These are phyloP conservation scores for Ascochyta clinopodiicola DNA, from an alignment of 2,329 filamentous ascomycete species.

Conservation along the genomic window DNA sequence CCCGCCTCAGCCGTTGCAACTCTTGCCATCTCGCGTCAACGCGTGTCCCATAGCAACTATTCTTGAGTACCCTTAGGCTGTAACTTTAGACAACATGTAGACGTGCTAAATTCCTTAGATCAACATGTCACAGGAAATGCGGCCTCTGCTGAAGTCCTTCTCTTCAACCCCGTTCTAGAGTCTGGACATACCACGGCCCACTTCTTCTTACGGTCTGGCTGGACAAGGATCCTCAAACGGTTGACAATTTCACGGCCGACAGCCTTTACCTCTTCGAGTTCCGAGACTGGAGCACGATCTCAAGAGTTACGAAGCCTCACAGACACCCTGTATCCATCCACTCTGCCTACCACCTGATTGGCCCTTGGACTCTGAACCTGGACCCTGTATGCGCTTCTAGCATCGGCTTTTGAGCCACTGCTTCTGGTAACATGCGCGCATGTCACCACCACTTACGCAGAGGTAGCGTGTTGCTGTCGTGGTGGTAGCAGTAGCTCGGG, in stretches of 20 bases:
- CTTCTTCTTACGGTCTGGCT: background rate
- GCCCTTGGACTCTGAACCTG: background rate
- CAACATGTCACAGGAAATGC: no score
- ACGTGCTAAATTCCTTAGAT: no score
- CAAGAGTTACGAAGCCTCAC: background rate
- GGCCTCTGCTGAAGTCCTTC: background rate
- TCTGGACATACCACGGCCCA: background rate
- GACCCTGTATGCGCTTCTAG: conserved; percentile 5
- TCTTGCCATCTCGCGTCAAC: background rate
- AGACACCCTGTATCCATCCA: background rate
- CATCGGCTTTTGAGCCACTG: background rate
- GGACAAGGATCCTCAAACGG: background rate
- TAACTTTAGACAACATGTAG: no score
- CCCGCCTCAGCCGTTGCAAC: background rate
- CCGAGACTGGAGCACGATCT: background rate
- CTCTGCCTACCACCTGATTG: conserved; percentile 2
- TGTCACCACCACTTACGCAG: background rate
- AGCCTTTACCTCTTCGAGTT: background rate
- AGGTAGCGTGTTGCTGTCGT: background rate
- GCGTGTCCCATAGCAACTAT: background rate
- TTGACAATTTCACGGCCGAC: conserved; percentile 3
- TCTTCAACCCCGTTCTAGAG: background rate
- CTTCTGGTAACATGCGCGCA: conserved; percentile 3
- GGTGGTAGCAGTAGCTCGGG: background rate
- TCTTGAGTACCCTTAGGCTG: background rate